Evolutionary conservation across 768 basidiomycete genomes (phyloP).

Genomic region (Saitozyma sp.): DNA sequence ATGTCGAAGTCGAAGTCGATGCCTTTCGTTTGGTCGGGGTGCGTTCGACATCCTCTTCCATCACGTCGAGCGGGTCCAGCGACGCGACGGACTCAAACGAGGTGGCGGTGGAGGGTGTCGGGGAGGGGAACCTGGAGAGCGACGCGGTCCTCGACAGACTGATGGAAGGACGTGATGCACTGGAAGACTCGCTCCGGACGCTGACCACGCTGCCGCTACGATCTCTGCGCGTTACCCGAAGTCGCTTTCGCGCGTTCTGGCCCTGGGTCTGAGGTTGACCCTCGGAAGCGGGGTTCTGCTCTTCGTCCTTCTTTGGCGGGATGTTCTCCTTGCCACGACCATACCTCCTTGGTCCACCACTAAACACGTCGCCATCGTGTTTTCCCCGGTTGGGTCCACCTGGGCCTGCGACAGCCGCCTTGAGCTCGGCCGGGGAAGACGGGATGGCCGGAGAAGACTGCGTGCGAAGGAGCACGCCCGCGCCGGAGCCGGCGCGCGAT

Average conservation of each 20-base stretch:
- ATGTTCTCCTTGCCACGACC: slow-evolving; percentile 48
- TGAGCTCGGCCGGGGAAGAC: slow-evolving; percentile 18
- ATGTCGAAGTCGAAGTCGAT: slow-evolving; percentile 1
- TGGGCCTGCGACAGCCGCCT: slow-evolving; percentile 16
- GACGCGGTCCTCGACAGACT: slow-evolving; percentile 18
- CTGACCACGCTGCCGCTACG: slow-evolving; percentile 43
- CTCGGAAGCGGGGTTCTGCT: slow-evolving; percentile 3
- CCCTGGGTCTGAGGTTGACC: neutral
- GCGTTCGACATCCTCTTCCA: slow-evolving; percentile 31
- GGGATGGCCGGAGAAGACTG: slow-evolving; percentile 32
- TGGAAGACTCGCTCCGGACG: slow-evolving; percentile 37
- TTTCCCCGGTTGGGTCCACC: slow-evolving; percentile 20
- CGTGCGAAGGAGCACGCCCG: slow-evolving; percentile 20
- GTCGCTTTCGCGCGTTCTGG: neutral
- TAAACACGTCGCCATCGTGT: slow-evolving; percentile 22
- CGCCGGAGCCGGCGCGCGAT: slow-evolving; percentile 1
- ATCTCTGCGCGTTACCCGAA: slow-evolving; percentile 15
- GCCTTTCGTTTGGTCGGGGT: slow-evolving; percentile 38
- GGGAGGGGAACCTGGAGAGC: slow-evolving; percentile 23
- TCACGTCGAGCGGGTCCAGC: slow-evolving; percentile 21
- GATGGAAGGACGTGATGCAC: slow-evolving; percentile 18
- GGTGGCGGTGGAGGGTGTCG: slow-evolving; percentile 30
- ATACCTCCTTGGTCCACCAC: slow-evolving; percentile 12
- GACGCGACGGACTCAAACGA: slow-evolving; percentile 28
- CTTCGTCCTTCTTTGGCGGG: slow-evolving; percentile 40